A percentile compares a stretch with the other conserved stretches of the same genome.
Evolutionary conservation across 345 rosid genomes (phyloP).

Genomic region (Litchi chinensis): DNA sequence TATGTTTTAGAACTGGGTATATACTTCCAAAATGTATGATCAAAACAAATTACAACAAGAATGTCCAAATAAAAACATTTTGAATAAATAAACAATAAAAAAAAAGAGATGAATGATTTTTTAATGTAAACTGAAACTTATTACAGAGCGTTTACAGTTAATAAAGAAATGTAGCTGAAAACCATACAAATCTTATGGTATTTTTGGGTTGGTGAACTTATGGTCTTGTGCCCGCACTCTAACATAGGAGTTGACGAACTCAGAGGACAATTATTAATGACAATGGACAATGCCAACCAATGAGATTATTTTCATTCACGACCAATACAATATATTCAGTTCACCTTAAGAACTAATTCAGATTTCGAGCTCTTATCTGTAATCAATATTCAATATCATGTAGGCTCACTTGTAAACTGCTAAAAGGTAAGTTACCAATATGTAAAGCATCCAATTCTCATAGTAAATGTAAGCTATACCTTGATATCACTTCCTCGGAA

Average conservation of each 20-base stretch:
- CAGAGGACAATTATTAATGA: not conserved
- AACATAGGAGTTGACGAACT: not conserved
- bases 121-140: not conserved
- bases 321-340: not conserved
- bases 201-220: not conserved
- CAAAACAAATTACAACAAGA: not conserved
- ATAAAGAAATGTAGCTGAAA: not conserved
- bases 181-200: not conserved
- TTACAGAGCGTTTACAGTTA: not conserved
- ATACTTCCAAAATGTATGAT: not conserved
- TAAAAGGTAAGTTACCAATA: not conserved
- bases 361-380: not conserved
- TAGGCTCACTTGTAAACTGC: not conserved
- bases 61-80: not conserved
- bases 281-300: not conserved
- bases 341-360: not conserved
- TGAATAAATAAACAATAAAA: not conserved
- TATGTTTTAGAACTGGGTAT: not conserved
- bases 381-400: not conserved
- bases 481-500: slow-evolving; percentile 73
- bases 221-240: not conserved
- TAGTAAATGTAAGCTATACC: slow-evolving; percentile 31
- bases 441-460: no score
- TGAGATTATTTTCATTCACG: not conserved
- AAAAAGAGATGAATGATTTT: not conserved